These are phyloP conservation scores for Serendipita sp. DNA, from an alignment of 768 basidiomycete genomes.

Conservation along the genomic window DNA sequence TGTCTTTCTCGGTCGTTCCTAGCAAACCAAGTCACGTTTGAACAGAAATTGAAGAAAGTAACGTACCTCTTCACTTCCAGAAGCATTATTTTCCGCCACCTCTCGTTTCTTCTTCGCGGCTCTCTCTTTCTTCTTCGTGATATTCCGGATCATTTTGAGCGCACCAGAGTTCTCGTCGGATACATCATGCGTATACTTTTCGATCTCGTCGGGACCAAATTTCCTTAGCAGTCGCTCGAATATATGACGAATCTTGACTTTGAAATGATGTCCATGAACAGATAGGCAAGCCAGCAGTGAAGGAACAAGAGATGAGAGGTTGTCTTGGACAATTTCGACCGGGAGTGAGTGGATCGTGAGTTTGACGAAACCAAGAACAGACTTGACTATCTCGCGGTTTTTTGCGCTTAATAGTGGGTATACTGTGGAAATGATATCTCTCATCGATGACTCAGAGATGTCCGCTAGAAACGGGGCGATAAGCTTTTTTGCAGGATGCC, in stretches of 20 bases:
- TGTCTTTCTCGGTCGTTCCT: constrained; percentile 33
- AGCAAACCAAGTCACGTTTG: not conserved
- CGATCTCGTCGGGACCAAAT: constrained; percentile 74
- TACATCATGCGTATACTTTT: constrained; percentile 41
- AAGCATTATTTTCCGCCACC: constrained; percentile 37
- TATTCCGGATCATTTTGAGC: constrained; percentile 75
- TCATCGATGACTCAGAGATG: constrained; percentile 54
- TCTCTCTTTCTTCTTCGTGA: constrained; percentile 87
- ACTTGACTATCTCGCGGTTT: constrained; percentile 97
- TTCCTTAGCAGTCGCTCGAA: constrained; percentile 89
- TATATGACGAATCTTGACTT: constrained; percentile 88
- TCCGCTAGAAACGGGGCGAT: constrained; percentile 10
- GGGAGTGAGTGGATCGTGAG: constrained; percentile 79
- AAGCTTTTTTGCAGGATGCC: not conserved
- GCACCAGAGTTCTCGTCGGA: constrained; percentile 48
- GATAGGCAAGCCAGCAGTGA: constrained; percentile 83
- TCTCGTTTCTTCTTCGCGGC: constrained; percentile 73
- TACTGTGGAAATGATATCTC: constrained; percentile 78
- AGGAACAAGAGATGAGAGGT: constrained; percentile 64
- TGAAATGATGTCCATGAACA: constrained; percentile 99
- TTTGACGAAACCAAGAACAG: constrained; percentile 86
- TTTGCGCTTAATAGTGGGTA: constrained; percentile 72
- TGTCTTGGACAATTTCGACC: constrained; percentile 50
- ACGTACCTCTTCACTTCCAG: constrained; percentile 29
- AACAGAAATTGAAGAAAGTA: not conserved